These are phyloP conservation scores for Vaccinium myrtillus DNA, from an alignment of 148 eudicot genomes.

Conservation along the genomic window DNA sequence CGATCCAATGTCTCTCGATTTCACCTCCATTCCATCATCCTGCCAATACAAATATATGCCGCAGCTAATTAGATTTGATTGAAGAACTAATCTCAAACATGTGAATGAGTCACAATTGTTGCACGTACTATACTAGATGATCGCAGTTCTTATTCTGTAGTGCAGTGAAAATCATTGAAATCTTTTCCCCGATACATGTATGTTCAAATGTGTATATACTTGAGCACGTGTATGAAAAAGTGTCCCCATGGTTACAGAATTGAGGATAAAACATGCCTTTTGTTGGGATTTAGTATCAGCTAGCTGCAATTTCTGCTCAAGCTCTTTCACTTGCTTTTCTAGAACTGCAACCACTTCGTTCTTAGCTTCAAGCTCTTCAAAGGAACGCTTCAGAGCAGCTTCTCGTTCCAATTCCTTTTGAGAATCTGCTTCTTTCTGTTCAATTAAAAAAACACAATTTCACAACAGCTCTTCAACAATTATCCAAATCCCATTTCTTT, in stretches of 20 bases:
- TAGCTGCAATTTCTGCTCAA: conserved; percentile 63
- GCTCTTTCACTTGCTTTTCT: conserved; percentile 68
- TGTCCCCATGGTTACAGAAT: neutral
- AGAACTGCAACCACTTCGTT: conserved; percentile 41
- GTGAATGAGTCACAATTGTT: neutral
- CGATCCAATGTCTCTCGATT: conserved; percentile 65
- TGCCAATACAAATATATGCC: conserved; percentile 18
- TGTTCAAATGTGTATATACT: neutral
- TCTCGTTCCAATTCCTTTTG: conserved; percentile 55
- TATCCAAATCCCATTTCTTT: neutral
- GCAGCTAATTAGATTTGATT: conserved; percentile 10
- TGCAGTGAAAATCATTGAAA: neutral
- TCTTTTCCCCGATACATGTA: neutral
- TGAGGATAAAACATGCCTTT: conserved; percentile 47
- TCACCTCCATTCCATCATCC: conserved; percentile 50
- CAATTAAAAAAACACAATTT: conserved; percentile 13
- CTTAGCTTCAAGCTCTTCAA: conserved; percentile 66
- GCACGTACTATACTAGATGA: neutral
- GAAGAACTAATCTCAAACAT: neutral
- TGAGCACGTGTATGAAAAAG: neutral
- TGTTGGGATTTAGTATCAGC: conserved; percentile 47
- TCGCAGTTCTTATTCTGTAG: neutral
- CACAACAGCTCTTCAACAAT: conserved; percentile 6
- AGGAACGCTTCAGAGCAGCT: conserved; percentile 41
- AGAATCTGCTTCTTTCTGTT: conserved; percentile 61